A percentile compares a stretch with the other conserved stretches of the same genome.
phyloP scores from a whole-genome alignment of 2,329 filamentous ascomycete species.

The Botryotinia globosa region DNA sequence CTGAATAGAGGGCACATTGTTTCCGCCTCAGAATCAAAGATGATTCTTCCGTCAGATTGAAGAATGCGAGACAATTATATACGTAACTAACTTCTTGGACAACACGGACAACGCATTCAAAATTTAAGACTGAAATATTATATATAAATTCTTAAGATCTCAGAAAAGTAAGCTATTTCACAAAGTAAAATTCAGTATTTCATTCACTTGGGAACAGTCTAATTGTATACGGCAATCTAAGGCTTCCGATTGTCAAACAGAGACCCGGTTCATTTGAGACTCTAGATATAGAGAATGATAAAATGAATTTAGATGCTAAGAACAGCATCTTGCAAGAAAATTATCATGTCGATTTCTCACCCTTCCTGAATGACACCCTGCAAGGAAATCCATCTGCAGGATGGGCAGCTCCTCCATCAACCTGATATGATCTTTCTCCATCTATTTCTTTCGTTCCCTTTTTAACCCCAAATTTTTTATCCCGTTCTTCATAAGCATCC shows the following conservation, averaged over 20 bases:
- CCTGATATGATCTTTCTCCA: conserved; percentile 28
- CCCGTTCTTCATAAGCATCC: conserved; percentile 37
- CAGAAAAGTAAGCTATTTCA: not conserved
- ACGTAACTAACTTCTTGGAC: not conserved
- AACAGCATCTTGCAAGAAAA: not conserved
- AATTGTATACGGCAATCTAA: not conserved
- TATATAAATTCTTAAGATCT: not conserved
- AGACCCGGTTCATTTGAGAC: not conserved
- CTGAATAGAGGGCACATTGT: not conserved
- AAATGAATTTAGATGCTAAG: not conserved
- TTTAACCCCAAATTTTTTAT: not conserved
- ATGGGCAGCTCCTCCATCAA: conserved; percentile 22
- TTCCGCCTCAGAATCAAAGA: not conserved
- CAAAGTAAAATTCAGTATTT: not conserved
- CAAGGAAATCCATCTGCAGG: conserved; percentile 19
- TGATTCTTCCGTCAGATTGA: not conserved
- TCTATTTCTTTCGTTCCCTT: conserved; percentile 15
- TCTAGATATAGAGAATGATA: not conserved
- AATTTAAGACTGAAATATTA: not conserved
- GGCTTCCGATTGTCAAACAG: not conserved
- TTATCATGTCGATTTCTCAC: not conserved
- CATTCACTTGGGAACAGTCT: not conserved
- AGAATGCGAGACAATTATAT: not conserved
- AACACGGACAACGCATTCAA: not conserved
- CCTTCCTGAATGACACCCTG: conserved; percentile 5